Base-by-base conservation (phyloP, 805 yeast genomes). In the Lachancea nothofagi region DNA sequence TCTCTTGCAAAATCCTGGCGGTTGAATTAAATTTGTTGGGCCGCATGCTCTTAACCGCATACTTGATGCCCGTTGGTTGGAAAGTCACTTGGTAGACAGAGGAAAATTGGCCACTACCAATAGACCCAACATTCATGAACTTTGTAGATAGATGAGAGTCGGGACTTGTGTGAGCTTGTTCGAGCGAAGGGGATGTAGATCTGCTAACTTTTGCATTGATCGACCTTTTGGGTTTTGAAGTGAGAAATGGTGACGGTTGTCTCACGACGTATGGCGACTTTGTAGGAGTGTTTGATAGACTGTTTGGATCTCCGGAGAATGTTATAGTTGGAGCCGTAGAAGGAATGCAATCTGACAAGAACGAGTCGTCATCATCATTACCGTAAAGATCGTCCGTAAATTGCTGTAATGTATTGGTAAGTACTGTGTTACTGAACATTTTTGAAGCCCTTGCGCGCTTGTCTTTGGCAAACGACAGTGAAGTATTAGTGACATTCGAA, bases 81-180 rank as follows among this genome's bases (percentile, higher is more conserved):
- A 78, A 83, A 12, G 77, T 70, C 30, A 90, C 90, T 46, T 83
- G 83, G 61, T 78, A 93, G 13, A 94, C 98, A 17, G 77, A 69
- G 2, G 96, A 87, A 54, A 93, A 93, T 60, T 87, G 95, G 18
- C 98, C 97, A 25, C 74, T 68, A 2, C 96, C 96, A 17, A 90
- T 66, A 32, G 80, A 64, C 31, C 72, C 70, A 31, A 90, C 89
- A 46, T 81, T 78, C 17, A 80, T 54, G 45, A 75, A 75, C 49
- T 69, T 70, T 9, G 73, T 67, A 27, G 65, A 55, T 20, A 75
- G 54, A 54, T 74, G 77, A 1, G 61, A 43, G 44, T 55, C 62
- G 6, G 64, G 61, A 18, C 56, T 58, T 31, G 45, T 30, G 13
- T 42, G 31, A 6, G 23, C 10, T n/a, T 32, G 33, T 17, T 38